These are phyloP conservation scores for Ilyonectria robusta DNA, from an alignment of 2,329 filamentous ascomycete species.

Conservation along the genomic window DNA sequence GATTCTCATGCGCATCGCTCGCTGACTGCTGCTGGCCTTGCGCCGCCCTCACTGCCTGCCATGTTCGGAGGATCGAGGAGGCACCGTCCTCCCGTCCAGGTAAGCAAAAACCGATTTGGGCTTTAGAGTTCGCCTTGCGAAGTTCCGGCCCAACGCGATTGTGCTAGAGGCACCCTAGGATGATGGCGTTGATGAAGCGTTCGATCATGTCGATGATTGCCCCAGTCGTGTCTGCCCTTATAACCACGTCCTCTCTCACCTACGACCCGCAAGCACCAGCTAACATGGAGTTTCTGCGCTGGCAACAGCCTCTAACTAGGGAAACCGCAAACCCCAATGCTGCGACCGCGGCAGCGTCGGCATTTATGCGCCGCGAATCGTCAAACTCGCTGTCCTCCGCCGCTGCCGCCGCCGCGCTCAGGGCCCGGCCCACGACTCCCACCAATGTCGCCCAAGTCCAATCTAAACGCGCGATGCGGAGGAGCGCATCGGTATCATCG, in stretches of 20 bases:
- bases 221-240: conserved; percentile 1
- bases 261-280: conserved; percentile 25
- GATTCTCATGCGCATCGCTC: conserved; percentile 41
- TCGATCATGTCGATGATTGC: conserved; percentile 12
- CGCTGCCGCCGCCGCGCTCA: conserved; percentile 88
- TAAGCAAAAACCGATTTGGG: conserved; percentile 56
- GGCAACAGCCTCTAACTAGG: conserved; percentile 71
- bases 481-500: conserved; percentile 81
- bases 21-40: conserved; percentile 34
- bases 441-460: conserved; percentile 86
- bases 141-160: conserved; percentile 17
- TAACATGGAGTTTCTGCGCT: conserved; percentile 46
- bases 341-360: conserved; percentile 84
- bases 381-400: conserved; percentile 81
- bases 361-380: conserved; percentile 79
- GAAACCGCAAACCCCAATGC: conserved; percentile 80
- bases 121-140: conserved; percentile 42
- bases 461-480: conserved; percentile 86
- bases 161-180: conserved; percentile 5
- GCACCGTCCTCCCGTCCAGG: conserved; percentile 63
- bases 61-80: conserved; percentile 68
- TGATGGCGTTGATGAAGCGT: conserved; percentile 1
- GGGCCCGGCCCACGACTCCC: conserved; percentile 82
- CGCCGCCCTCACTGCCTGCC: conserved; percentile 34
- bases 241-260: conserved; percentile 14